phyloP scores from a whole-genome alignment of 352 stramenopile genomes.

The Globisporangium apiculatum region DNA sequence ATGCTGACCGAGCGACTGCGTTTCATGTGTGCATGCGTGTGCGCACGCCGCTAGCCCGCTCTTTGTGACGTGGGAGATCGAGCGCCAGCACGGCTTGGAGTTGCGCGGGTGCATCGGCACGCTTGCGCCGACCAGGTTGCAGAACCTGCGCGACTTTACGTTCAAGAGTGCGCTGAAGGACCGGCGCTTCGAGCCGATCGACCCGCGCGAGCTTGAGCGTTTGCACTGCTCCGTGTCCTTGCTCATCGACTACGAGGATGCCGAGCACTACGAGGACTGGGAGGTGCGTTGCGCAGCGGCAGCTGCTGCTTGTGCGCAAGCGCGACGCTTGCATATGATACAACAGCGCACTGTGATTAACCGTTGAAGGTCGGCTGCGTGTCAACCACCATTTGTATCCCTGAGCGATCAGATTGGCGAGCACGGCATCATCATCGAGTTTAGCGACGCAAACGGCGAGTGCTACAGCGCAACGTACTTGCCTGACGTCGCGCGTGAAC shows the following conservation, averaged over 20 bases:
- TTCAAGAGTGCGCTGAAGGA: slow-evolving; percentile 81
- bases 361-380: too few species aligned
- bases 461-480: slow-evolving; percentile 74
- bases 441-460: slow-evolving; percentile 37
- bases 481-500: slow-evolving; percentile 67
- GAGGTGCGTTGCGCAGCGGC: slow-evolving; percentile 27
- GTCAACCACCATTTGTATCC: too few species aligned
- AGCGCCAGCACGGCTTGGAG: slow-evolving; percentile 32
- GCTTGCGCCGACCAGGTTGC: slow-evolving; percentile 49
- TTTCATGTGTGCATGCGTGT: not conserved
- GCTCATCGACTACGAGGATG: slow-evolving; percentile 75
- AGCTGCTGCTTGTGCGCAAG: not conserved
- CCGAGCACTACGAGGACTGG: slow-evolving; percentile 74
- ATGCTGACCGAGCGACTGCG: not conserved
- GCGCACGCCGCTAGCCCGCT: slow-evolving; percentile 30
- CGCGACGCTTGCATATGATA: too few species aligned
- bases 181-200: slow-evolving; percentile 69
- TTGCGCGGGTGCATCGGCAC: slow-evolving; percentile 79
- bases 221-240: slow-evolving; percentile 77
- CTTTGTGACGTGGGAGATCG: slow-evolving; percentile 84
- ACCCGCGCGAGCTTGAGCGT: slow-evolving; percentile 48
- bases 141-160: slow-evolving; percentile 71
- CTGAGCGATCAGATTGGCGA: slow-evolving; percentile 35
- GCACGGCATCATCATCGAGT: slow-evolving; percentile 80
- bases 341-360: too few species aligned